Percentiles rank a stretch among this genome's conserved stretches.
Evolutionary conservation across 495 filamentous ascomycete species (phyloP).

Genomic region (Podospora pseudopauciseta): DNA sequence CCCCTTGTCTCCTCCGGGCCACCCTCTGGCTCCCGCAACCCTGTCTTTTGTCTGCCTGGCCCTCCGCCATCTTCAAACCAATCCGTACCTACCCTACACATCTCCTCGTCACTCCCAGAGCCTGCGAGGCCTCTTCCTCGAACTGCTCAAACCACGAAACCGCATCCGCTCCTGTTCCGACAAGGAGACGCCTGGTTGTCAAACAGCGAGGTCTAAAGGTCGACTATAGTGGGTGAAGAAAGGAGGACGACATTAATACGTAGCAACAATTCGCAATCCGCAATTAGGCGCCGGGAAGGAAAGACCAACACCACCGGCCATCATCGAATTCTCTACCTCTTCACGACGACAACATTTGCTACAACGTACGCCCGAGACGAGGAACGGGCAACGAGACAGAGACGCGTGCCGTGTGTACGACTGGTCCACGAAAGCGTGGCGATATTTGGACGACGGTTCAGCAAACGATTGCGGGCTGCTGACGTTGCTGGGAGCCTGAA

Average conservation of each 20-base stretch:
- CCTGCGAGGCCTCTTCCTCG: slow-evolving; percentile 17
- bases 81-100: not conserved
- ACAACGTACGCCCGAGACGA: slow-evolving; percentile 6
- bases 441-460: slow-evolving; percentile 6
- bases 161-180: slow-evolving; percentile 16
- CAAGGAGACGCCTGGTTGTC: slow-evolving; percentile 17
- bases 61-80: slow-evolving; percentile 4
- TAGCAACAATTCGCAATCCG: slow-evolving; percentile 23
- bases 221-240: slow-evolving; percentile 6
- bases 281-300: slow-evolving; percentile 21
- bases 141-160: slow-evolving; percentile 18
- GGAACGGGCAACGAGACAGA: slow-evolving; percentile 10
- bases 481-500: slow-evolving; percentile 11
- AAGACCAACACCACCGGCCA: not conserved
- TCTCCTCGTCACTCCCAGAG: not conserved
- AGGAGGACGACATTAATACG: not conserved
- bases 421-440: slow-evolving; percentile 1
- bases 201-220: slow-evolving; percentile 2
- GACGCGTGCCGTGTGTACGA: not conserved
- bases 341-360: not conserved
- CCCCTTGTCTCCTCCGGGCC: slow-evolving; percentile 19
- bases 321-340: not conserved
- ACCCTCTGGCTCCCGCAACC: slow-evolving; percentile 15
- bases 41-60: slow-evolving; percentile 11
- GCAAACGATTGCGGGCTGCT: slow-evolving; percentile 6